Evolutionary conservation across 2,329 filamentous ascomycete species (phyloP).

Genomic region (Metarhizium robertsii): DNA sequence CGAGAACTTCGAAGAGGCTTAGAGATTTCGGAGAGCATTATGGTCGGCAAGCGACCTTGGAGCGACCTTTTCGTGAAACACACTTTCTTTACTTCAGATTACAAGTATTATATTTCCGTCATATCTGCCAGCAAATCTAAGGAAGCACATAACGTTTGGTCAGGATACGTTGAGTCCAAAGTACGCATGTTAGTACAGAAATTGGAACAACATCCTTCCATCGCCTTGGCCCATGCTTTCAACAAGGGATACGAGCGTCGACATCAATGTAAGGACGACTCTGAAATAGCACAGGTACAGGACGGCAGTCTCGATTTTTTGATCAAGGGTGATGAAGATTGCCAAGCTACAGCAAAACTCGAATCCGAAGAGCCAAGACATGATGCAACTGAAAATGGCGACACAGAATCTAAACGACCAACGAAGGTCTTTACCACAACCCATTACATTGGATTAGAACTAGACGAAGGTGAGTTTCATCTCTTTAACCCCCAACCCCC

Average conservation of each 20-base stretch:
- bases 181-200: constrained; percentile 76
- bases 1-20: constrained; percentile 72
- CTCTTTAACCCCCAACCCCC: neutral
- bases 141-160: constrained; percentile 79
- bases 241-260: constrained; percentile 84
- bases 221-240: constrained; percentile 81
- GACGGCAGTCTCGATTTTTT: constrained; percentile 42
- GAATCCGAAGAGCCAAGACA: neutral
- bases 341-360: neutral
- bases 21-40: constrained; percentile 70
- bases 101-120: constrained; percentile 92
- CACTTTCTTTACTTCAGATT: constrained; percentile 84
- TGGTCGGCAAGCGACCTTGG: constrained; percentile 69
- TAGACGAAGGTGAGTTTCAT: constrained; percentile 56
- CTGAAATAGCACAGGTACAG: constrained; percentile 43
- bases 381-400: constrained; percentile 31
- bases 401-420: constrained; percentile 17
- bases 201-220: constrained; percentile 70
- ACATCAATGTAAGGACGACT: constrained; percentile 55
- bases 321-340: constrained; percentile 28
- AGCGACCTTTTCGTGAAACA: constrained; percentile 83
- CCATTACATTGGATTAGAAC: constrained; percentile 84
- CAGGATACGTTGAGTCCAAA: constrained; percentile 88
- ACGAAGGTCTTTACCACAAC: constrained; percentile 73
- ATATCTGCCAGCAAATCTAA: constrained; percentile 74